These are phyloP conservation scores for Psidium guajava DNA, from an alignment of 345 rosid species.

Conservation along the genomic window DNA sequence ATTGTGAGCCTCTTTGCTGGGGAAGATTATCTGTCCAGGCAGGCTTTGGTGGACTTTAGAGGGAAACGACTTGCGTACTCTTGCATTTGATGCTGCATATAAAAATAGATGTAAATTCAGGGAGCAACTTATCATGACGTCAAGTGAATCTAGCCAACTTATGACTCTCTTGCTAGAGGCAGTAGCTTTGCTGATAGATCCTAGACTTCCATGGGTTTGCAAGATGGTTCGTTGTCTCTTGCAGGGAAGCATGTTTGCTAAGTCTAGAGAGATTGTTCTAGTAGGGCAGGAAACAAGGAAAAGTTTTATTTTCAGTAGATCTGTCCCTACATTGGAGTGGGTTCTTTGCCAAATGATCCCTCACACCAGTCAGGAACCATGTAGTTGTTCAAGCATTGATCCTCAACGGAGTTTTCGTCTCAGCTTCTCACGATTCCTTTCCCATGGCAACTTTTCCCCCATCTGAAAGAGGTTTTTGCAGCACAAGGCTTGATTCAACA, in stretches of 20 bases:
- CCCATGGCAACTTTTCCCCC: constrained; percentile 72
- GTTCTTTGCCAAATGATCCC: constrained; percentile 42
- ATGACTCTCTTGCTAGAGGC: constrained; percentile 58
- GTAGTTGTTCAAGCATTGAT: constrained; percentile 57
- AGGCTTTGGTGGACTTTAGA: constrained; percentile 61
- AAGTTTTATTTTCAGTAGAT: too few relatives aligned
- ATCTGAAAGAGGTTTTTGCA: constrained; percentile 69
- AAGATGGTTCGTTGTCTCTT: constrained; percentile 52
- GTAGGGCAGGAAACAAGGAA: constrained; percentile 62
- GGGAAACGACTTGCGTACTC: constrained; percentile 56
- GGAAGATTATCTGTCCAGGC: constrained; percentile 30
- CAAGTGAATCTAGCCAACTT: constrained; percentile 28
- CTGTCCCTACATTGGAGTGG: constrained; percentile 64
- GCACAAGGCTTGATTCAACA: constrained; percentile 46
- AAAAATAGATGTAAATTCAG: too few relatives aligned
- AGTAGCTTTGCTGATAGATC: constrained; percentile 49
- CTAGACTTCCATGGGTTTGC: constrained; percentile 88
- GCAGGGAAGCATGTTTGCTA: constrained; percentile 38
- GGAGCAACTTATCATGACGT: too few relatives aligned
- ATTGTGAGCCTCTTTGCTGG: constrained; percentile 57
- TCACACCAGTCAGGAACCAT: constrained; percentile 56
- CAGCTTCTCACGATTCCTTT: constrained; percentile 87
- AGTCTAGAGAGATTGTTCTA: constrained; percentile 56
- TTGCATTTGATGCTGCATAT: constrained; percentile 68
- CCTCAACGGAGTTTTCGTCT: constrained; percentile 58